Evolutionary conservation across 257 asterid species (phyloP), one percentile per base, ranked within the genome.

Genomic region (Osmanthus fragrans): DNA sequence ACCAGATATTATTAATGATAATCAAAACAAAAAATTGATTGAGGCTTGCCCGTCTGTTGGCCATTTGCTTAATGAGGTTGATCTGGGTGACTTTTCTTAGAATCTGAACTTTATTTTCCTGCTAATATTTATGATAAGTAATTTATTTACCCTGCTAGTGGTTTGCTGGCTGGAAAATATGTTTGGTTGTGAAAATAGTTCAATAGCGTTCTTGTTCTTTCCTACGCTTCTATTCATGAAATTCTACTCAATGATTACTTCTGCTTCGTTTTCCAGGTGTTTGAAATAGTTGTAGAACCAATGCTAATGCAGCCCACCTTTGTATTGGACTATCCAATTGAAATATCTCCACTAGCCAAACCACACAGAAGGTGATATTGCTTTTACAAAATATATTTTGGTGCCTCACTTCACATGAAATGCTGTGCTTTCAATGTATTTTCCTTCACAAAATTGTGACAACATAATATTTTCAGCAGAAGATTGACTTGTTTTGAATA

Each of bases 291-390:
- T 51, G 98, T 96, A 65, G 99, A 96, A 78, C 94, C 97, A 77
- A 86, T 85, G 76, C 87, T 96, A 58, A 76, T 93, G 76, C 99
- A 93, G 77, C 99, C 99, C 45, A 96, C 99, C 36, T 93, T 96
- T 82, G 99, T 96, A 60, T 80, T 96, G 96, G 99, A 96, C 80
- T 96, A 96, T 84, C 99, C 99, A 2, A 78, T 96, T 73, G 98
- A 93, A 89, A 91, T 92, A 83, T 96, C 99, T 34, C 99, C 99
- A 29, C 90, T 96, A 16, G 98, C 99, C 87, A 96, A 96, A 83
- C 99, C 97, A 15, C 98, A 93, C 79, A 86, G 98, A 89, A 92
- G 97, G 99, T 94, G 79, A 80, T 33, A 56, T 76, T 60, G 58
- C 64, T 69, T 77, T 33, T 16, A 21, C 9, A 21, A 21, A 27